These are phyloP conservation scores for Cornus florida DNA, from an alignment of 148 eudicot species.

Conservation along the genomic window DNA sequence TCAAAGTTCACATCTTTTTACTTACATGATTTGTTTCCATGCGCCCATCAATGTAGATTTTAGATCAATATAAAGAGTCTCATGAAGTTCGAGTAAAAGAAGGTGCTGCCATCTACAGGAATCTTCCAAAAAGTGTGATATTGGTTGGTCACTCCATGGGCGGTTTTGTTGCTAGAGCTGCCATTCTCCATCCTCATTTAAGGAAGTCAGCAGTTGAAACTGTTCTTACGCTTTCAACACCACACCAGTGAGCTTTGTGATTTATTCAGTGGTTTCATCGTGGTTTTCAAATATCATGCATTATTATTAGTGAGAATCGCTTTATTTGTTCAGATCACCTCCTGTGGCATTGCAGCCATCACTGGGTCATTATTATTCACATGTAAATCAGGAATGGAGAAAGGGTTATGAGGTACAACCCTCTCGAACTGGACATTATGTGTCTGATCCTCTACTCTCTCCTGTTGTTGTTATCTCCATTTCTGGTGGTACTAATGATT, in stretches of 20 bases:
- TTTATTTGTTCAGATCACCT: conserved; percentile 64
- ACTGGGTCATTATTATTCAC: conserved; percentile 78
- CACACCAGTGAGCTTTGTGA: conserved; percentile 77
- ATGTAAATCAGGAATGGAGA: conserved; percentile 74
- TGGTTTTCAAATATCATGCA: neutral
- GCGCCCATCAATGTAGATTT: conserved; percentile 47
- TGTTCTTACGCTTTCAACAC: conserved; percentile 83
- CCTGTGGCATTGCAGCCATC: conserved; percentile 96
- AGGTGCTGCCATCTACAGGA: conserved; percentile 60
- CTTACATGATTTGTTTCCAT: conserved; percentile 1
- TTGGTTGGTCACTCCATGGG: conserved; percentile 99
- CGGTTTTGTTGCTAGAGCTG: conserved; percentile 99
- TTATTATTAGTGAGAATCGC: conserved; percentile 17
- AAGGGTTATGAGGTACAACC: conserved; percentile 72
- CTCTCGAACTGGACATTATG: conserved; percentile 44
- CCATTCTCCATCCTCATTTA: conserved; percentile 68
- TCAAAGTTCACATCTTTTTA: neutral
- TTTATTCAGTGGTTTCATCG: conserved; percentile 11
- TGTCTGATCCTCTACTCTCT: conserved; percentile 59
- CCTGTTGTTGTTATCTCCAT: conserved; percentile 72
- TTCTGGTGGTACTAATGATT: conserved; percentile 91
- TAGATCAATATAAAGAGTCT: conserved; percentile 87
- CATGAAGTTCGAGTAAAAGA: conserved; percentile 62
- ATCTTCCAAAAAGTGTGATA: conserved; percentile 73
- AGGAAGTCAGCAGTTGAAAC: conserved; percentile 88